Conservation (phyloP, 2,329 filamentous ascomycete genomes). For the Fusarium hostae region DNA sequence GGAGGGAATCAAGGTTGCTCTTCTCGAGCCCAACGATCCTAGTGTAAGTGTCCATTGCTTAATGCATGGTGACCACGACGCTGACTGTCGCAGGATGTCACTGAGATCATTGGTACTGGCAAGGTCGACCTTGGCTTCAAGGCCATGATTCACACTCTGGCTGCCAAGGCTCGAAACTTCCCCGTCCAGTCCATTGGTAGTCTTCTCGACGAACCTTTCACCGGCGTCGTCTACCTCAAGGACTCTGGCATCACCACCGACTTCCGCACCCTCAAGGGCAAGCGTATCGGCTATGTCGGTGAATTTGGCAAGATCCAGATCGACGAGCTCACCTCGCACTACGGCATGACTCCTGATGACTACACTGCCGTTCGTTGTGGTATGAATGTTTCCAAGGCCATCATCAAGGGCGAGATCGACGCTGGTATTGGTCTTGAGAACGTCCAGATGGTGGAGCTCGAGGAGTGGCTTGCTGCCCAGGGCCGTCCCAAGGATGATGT, state of each 20-base stretch:
- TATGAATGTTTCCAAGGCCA: constrained; percentile 83
- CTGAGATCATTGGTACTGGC: constrained; percentile 80
- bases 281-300: constrained; percentile 82
- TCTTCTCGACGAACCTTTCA: constrained; percentile 83
- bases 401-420: constrained; percentile 77
- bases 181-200: constrained; percentile 79
- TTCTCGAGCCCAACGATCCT: constrained; percentile 82
- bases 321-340: constrained; percentile 81
- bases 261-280: constrained; percentile 79
- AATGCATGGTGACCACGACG: accelerated
- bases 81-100: constrained; percentile 69
- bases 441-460: constrained; percentile 84
- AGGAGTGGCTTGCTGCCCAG: constrained; percentile 76
- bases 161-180: constrained; percentile 79
- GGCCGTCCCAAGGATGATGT: constrained; percentile 73
- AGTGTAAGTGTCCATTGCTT: constrained; percentile 59
- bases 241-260: constrained; percentile 78
- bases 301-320: constrained; percentile 88
- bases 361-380: constrained; percentile 83
- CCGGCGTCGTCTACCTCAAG: constrained; percentile 81
- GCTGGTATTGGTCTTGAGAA: constrained; percentile 83
- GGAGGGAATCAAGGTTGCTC: constrained; percentile 80
- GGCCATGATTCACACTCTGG: constrained; percentile 85
- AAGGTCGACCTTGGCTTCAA: constrained; percentile 85
- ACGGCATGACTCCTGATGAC: constrained; percentile 77